These are phyloP conservation scores for Ceratobasidium sp. DNA, from an alignment of 1,284 basidiomycete genomes.

Conservation along the genomic window DNA sequence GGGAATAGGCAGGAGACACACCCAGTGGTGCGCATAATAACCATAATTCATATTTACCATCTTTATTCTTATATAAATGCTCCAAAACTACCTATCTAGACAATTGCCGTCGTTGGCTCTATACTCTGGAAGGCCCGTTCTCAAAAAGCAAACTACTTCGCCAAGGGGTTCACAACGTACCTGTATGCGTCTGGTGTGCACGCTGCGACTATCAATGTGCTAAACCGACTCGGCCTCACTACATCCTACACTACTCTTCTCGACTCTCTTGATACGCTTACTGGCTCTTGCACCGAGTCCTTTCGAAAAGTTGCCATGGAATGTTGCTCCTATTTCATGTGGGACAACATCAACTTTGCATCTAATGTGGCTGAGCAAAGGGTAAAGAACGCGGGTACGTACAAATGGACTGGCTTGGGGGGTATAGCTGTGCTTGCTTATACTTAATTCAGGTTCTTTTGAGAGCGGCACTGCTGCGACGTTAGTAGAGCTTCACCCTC, in stretches of 20 bases:
- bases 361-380: background rate
- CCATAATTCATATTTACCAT: too few species aligned
- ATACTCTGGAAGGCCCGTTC: background rate
- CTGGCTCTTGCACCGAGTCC: background rate
- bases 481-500: constrained; percentile 7
- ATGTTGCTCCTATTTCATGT: background rate
- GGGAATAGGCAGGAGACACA: background rate
- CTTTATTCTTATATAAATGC: too few species aligned
- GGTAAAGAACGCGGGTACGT: background rate
- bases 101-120: background rate
- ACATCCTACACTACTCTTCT: background rate
- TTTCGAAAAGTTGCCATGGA: background rate
- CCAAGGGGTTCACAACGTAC: background rate
- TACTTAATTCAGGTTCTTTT: background rate
- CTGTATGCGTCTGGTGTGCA: background rate
- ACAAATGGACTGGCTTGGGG: background rate
- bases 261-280: background rate
- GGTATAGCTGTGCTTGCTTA: too few species aligned
- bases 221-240: background rate
- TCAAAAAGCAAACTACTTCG: background rate
- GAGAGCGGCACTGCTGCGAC: background rate
- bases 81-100: background rate
- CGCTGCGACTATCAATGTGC: background rate
- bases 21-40: too few species aligned
- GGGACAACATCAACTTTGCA: background rate